Evolutionary conservation across 2,329 filamentous ascomycete species (phyloP), one percentile per base, ranked within the genome.

Genomic region (Xylaria arbuscula): DNA sequence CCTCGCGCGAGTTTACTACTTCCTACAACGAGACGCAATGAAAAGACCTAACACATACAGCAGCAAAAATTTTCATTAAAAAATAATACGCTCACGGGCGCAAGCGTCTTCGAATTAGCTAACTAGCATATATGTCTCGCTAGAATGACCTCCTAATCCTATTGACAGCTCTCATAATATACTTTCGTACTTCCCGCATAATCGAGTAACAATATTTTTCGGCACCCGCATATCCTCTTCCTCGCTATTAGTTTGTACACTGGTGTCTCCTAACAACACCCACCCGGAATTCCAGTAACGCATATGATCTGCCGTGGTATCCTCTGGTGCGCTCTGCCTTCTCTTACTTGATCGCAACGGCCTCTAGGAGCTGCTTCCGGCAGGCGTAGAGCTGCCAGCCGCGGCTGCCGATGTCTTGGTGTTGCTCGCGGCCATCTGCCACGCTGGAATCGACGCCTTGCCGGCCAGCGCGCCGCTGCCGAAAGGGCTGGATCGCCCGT

Each of bases 361-460:
- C 17, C 57, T 53, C 53, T 70, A 76, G 64, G 74, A 70, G 61
- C 73, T 73, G 68, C 69, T 70, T 17, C 70, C 61, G 19, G 71
- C 75, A 60, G 78, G 64, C 36, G 69, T 73, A 36, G 73, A 73
- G 66, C 66, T 64, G 62, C 67, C 60, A 2, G 66, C 67, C 2
- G 38, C 64, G 22, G 47, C 54, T 13, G 66, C 70, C 28, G 66
- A 38, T 19, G 69, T 62, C 48, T 68, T 62, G 42, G 70, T 70
- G 79, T 86, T 88, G 74, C 86, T 89, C 38, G 88, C 84, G 77
- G 91, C 90, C 85, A 93, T 87, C 81, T 94, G 92, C 92, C 92
- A 94, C 4, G 91, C 88, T 4, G 92, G 92, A 72, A 94, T 94
- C 11, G 91, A 89, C 11, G 91, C 91, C 80, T 87, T 89, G 40